Evolutionary conservation across 345 rosid genomes (phyloP).

Genomic region (Mangifera indica): DNA sequence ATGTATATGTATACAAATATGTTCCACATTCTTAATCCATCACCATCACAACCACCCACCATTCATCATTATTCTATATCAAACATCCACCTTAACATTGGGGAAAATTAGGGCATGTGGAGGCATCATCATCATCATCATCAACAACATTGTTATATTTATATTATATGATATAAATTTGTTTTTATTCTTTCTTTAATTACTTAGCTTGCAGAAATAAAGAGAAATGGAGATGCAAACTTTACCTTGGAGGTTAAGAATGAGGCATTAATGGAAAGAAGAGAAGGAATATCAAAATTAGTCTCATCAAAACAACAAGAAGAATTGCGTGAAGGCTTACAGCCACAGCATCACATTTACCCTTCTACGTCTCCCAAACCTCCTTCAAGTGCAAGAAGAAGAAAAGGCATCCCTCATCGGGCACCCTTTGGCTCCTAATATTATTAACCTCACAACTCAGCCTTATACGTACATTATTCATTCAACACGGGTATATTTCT

Average conservation of each 20-base stretch:
- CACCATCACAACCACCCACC: slow-evolving; percentile 39
- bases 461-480: too few species aligned
- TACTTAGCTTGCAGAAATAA: slow-evolving; percentile 70
- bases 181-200: background rate
- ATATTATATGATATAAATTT: background rate
- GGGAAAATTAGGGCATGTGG: background rate
- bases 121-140: slow-evolving; percentile 1
- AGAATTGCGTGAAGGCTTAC: slow-evolving; percentile 62
- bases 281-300: slow-evolving; percentile 37
- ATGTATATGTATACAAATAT: background rate
- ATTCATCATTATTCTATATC: slow-evolving; percentile 1
- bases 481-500: too few species aligned
- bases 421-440: slow-evolving; percentile 72
- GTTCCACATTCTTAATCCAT: slow-evolving; percentile 26
- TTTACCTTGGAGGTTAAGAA: slow-evolving; percentile 42
- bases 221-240: slow-evolving; percentile 58
- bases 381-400: slow-evolving; percentile 62
- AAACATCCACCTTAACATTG: background rate
- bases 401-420: slow-evolving; percentile 87
- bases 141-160: background rate
- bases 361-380: slow-evolving; percentile 55
- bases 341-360: slow-evolving; percentile 54
- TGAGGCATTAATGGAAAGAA: slow-evolving; percentile 40
- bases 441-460: too few species aligned
- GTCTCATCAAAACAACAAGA: slow-evolving; percentile 35